Evolutionary conservation across 1,284 basidiomycete genomes (phyloP).

Genomic region (Ceratobasidium sp.): DNA sequence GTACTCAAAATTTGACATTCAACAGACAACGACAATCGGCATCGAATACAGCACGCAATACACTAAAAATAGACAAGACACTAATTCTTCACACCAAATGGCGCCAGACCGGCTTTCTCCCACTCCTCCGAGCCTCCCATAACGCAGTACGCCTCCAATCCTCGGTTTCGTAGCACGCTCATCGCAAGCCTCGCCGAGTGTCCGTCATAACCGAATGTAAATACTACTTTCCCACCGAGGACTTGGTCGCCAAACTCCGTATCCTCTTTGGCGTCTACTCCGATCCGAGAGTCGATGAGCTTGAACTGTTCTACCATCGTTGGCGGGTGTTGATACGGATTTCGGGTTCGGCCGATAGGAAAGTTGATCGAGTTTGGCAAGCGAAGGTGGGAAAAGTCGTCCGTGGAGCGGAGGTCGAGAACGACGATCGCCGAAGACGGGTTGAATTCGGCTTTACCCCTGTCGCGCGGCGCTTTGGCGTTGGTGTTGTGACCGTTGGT

Average conservation of each 20-base stretch:
- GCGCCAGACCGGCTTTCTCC: background rate
- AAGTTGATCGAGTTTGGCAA: slow-evolving; percentile 14
- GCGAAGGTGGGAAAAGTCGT: slow-evolving; percentile 1
- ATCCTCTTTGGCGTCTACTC: background rate
- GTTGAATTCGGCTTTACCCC: slow-evolving; percentile 23
- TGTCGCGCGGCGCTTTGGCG: slow-evolving; percentile 4
- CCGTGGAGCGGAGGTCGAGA: slow-evolving; percentile 10
- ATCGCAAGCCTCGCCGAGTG: slow-evolving; percentile 28
- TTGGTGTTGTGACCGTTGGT: background rate
- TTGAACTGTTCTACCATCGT: slow-evolving; percentile 33
- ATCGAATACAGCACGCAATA: too few relatives aligned
- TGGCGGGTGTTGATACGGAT: slow-evolving; percentile 29
- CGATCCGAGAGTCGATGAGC: slow-evolving; percentile 7
- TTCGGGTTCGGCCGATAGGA: slow-evolving; percentile 4
- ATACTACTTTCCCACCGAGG: background rate
- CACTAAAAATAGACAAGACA: too few relatives aligned
- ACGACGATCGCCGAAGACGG: slow-evolving; percentile 9
- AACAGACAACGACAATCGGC: too few relatives aligned
- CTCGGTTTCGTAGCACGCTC: slow-evolving; percentile 11
- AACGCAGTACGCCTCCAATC: slow-evolving; percentile 19
- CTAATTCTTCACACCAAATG: slow-evolving; percentile 15
- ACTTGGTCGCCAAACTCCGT: slow-evolving; percentile 10
- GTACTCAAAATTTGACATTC: background rate
- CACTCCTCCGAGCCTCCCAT: slow-evolving; percentile 24
- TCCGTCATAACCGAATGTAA: slow-evolving; percentile 20